A percentile compares a stretch with the other conserved stretches of the same genome.
Conservation (phyloP, 2,329 filamentous ascomycete genomes). For the Sporothrix luriei region DNA sequence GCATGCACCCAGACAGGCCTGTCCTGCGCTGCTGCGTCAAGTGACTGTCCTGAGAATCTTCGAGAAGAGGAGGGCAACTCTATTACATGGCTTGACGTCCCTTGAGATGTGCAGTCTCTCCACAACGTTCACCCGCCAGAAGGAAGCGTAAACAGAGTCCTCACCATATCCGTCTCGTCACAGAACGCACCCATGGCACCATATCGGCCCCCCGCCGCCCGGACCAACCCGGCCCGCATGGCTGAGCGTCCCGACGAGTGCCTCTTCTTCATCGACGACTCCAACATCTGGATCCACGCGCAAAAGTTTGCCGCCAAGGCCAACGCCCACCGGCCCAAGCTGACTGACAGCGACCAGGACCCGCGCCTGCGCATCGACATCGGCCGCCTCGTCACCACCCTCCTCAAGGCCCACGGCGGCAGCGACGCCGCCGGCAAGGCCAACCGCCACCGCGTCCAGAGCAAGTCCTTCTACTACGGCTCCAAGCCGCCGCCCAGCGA, state of each 20-base stretch:
- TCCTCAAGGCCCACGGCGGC: neutral
- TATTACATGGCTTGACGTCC: too few species aligned
- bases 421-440: neutral
- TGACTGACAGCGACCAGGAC: constrained; percentile 37
- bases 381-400: constrained; percentile 2
- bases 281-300: constrained; percentile 39
- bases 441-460: neutral
- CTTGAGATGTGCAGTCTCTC: too few species aligned
- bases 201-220: too few species aligned
- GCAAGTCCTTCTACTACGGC: neutral
- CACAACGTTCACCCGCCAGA: too few species aligned
- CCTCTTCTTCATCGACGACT: constrained; percentile 39
- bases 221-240: neutral
- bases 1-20: too few species aligned
- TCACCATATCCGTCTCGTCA: too few species aligned
- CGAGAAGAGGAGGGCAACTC: too few species aligned
- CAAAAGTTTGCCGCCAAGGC: constrained; percentile 37
- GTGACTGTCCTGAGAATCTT: too few species aligned
- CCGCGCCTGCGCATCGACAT: constrained; percentile 33
- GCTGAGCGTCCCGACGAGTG: constrained; percentile 33
- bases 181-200: neutral
- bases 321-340: constrained; percentile 36
- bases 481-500: constrained; percentile 29
- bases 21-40: too few species aligned
- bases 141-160: too few species aligned